Base-by-base conservation (phyloP, 2,329 filamentous ascomycete genomes). In the Xylariaceae sp. region DNA sequence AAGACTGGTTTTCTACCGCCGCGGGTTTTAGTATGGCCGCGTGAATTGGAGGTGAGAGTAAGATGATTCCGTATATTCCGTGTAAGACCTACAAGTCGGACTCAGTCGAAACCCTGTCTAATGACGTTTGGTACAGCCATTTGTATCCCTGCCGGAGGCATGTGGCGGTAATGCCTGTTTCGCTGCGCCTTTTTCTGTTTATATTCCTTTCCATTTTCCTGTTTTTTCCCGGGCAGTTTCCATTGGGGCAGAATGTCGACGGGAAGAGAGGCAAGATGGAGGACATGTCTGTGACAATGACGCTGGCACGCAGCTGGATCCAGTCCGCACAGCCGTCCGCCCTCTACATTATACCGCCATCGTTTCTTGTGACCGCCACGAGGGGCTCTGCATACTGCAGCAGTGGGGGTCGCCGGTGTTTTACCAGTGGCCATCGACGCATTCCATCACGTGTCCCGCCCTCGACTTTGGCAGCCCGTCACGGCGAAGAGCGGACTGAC, bases 261-360 rank as follows among this genome's bases (percentile, higher is more conserved):
- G 40, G 18, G 21, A 16, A 36, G 32, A 12, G 13, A 19, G 26
- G 39, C 26, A 12, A 29, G 19, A 34, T 34, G 32, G 32, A 10
- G 26, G 30, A 44, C 44, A 50, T 40, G 40, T 22, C 43, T 51
- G 32, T 45, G 49, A 43, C 39, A 41, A 51, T 30, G 34, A 37
- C 9, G 30, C 26, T 34, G 42, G 45, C 34, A 40, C 32, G 34
- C 26, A 22, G 9, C 34, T 29, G 12, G 6, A 41, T 16, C 48
- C 44, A 29, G 37, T 47, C 26, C n/a, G 29, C 12, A 39, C 40
- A 16, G 13, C 5, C 19, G 2, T 22, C 8, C 13, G 19, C 9
- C 10, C 18, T 42, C 18, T 26, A n/a, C n/a, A n/a, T n/a, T n/a
- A n/a, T n/a, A n/a, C 19, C 19, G 15, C 15, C 36, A 7, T 7